A percentile compares a stretch with the other conserved stretches of the same genome.
These are phyloP conservation scores for Colletotrichum noveboracense DNA, from an alignment of 2,329 filamentous ascomycete species.

Conservation along the genomic window DNA sequence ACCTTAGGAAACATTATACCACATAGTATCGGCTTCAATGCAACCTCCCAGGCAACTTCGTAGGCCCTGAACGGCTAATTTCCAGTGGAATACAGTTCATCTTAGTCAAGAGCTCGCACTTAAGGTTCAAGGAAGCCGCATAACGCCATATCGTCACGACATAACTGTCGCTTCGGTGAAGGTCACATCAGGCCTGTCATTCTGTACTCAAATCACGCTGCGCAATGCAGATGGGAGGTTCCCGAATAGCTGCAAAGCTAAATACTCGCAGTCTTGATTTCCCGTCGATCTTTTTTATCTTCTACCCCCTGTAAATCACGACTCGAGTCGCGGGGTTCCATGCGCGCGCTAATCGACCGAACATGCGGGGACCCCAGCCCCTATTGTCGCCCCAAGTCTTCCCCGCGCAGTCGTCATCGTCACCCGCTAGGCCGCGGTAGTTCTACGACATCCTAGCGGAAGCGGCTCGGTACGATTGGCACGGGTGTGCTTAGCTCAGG, in stretches of 20 bases:
- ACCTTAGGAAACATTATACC: no score
- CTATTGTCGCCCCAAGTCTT: not conserved
- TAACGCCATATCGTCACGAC: no score
- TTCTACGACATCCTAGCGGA: not conserved
- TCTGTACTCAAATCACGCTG: no score
- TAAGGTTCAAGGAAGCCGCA: no score
- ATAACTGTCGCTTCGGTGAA: no score
- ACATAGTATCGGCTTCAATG: no score
- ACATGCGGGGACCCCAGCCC: not conserved
- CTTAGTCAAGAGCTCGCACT: no score
- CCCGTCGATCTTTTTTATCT: not conserved
- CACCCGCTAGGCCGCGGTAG: not conserved
- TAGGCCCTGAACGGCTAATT: no score
- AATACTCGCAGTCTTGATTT: not conserved
- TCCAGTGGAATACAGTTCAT: no score
- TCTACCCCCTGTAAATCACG: not conserved
- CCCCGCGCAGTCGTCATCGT: not conserved
- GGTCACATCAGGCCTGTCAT: no score
- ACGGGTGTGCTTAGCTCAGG: not conserved
- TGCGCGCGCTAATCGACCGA: constrained; percentile 12
- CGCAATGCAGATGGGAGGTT: no score
- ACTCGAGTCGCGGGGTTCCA: not conserved
- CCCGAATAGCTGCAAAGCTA: not conserved
- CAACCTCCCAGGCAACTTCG: no score
- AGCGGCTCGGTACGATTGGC: constrained; percentile 1